Percentiles rank a stretch among this genome's conserved stretches.
Conservation (phyloP, 306 rosid genomes). For the Begonia masoniana region DNA sequence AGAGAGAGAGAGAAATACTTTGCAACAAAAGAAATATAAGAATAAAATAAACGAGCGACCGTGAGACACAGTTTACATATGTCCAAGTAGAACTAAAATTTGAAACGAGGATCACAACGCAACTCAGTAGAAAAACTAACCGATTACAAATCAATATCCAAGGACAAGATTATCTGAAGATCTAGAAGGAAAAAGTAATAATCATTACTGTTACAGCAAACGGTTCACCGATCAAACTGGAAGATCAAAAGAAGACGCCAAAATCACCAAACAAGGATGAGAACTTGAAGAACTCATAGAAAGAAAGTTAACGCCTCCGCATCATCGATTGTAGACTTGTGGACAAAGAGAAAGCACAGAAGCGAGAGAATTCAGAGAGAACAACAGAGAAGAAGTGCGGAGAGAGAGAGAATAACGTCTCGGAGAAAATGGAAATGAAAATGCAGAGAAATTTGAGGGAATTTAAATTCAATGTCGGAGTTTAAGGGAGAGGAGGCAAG, state of each 20-base stretch:
- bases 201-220: not conserved
- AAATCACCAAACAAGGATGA: not conserved
- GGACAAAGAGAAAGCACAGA: conserved; percentile 9
- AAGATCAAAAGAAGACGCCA: conserved; percentile 1
- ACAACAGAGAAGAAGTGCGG: conserved; percentile 11
- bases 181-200: conserved; percentile 9
- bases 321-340: conserved; percentile 34
- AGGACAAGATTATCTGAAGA: conserved; percentile 22
- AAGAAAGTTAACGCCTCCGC: conserved; percentile 26
- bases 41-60: not conserved
- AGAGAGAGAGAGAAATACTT: not conserved
- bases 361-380: conserved; percentile 6
- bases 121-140: conserved; percentile 20
- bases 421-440: conserved; percentile 23
- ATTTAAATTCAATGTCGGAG: conserved; percentile 25
- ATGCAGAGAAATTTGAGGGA: conserved; percentile 29
- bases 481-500: conserved; percentile 12
- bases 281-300: conserved; percentile 3
- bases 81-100: not conserved
- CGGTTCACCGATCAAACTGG: conserved; percentile 13
- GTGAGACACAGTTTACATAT: not conserved
- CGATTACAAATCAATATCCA: conserved; percentile 11
- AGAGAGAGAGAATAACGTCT: conserved; percentile 25
- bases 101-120: not conserved
- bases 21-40: not conserved